phyloP scores from a whole-genome alignment of 495 filamentous ascomycete species.

The Pseudomonodictys pantanalensis region DNA sequence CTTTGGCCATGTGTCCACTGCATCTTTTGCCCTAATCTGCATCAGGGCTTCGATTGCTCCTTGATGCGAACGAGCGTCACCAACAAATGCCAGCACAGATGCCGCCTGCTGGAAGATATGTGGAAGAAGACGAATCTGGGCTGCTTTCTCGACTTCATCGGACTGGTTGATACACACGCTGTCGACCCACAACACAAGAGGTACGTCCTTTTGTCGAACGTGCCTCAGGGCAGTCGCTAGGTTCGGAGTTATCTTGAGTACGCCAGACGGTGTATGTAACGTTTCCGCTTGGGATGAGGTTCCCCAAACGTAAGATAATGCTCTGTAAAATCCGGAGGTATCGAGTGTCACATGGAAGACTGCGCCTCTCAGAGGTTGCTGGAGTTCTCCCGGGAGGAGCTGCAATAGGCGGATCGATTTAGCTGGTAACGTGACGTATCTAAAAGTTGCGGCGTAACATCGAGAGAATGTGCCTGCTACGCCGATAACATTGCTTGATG shows the following conservation, averaged over 20 bases:
- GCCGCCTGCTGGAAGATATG: conserved; percentile 4
- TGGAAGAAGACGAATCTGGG: conserved; percentile 10
- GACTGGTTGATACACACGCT: conserved; percentile 14
- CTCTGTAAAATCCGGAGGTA: background rate
- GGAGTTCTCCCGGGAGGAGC: background rate
- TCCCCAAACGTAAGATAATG: conserved; percentile 14
- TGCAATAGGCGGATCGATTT: background rate
- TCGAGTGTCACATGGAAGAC: background rate
- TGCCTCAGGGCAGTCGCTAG: background rate
- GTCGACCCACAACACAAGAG: conserved; percentile 13
- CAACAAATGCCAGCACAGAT: background rate
- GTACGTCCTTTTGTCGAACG: background rate
- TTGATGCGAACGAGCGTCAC: background rate
- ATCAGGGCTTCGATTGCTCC: conserved; percentile 1
- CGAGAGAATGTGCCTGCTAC: no score
- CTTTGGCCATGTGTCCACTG: background rate
- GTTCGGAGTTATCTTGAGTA: background rate
- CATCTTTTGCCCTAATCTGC: conserved; percentile 5
- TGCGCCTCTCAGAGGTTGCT: background rate
- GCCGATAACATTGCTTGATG: no score
- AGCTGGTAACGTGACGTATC: background rate
- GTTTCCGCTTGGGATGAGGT: background rate
- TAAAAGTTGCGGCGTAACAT: background rate
- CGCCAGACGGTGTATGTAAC: background rate
- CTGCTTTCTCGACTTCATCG: background rate